Evolutionary conservation across 2,329 filamentous ascomycete species (phyloP).

Genomic region (Penicillium sp.): DNA sequence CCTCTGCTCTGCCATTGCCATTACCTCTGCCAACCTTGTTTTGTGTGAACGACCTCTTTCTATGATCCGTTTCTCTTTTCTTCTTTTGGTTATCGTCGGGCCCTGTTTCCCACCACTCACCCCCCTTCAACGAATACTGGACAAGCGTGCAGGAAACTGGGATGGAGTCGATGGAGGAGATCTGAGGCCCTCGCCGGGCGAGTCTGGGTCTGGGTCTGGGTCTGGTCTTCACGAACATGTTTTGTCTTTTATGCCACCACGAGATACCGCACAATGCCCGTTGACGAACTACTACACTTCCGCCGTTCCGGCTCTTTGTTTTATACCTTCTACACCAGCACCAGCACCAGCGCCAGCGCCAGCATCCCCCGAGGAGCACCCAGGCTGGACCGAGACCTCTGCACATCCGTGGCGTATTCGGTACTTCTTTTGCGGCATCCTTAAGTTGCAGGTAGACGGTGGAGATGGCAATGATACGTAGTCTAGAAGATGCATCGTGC

Average conservation of each 20-base stretch:
- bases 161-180: conserved; percentile 7
- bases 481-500: no score
- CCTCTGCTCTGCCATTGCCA: background rate
- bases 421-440: conserved; percentile 7
- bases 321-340: background rate
- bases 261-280: conserved; percentile 43
- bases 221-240: conserved; percentile 27
- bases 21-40: background rate
- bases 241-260: conserved; percentile 34
- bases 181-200: conserved; percentile 22
- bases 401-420: background rate
- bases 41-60: conserved; percentile 5
- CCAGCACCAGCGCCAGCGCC: background rate
- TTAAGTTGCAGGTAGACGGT: conserved; percentile 3
- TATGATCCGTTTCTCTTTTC: conserved; percentile 14
- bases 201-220: no score
- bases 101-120: conserved; percentile 12
- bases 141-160: conserved; percentile 3
- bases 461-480: background rate
- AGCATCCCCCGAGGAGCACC: no score
- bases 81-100: conserved; percentile 21
- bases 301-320: conserved; percentile 5
- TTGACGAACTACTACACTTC: conserved; percentile 37
- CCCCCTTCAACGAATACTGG: conserved; percentile 20
- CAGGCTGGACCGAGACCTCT: background rate